Conservation (phyloP, 2,329 filamentous ascomycete genomes). For the Clonostachys solani region DNA sequence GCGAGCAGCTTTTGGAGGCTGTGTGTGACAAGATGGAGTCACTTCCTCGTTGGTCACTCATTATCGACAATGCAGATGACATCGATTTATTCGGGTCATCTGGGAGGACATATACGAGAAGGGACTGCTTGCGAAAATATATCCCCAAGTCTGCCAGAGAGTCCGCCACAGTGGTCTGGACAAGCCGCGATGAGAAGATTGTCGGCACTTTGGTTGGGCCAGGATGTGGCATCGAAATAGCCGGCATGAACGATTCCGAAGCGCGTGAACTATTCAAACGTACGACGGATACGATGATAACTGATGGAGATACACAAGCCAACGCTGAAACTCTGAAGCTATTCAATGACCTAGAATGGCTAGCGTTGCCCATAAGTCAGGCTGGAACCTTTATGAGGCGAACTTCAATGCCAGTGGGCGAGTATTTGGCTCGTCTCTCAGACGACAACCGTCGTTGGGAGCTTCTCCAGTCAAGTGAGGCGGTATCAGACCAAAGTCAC, state of each 20-base stretch:
- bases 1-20: slow-evolving; percentile 7
- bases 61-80: slow-evolving; percentile 28
- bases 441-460: not conserved
- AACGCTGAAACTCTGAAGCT: not conserved
- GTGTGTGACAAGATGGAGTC: slow-evolving; percentile 11
- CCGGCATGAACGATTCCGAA: not conserved
- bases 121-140: not conserved
- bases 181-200: not conserved
- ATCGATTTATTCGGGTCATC: slow-evolving; percentile 5
- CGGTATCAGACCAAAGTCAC: not conserved
- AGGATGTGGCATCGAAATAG: not conserved
- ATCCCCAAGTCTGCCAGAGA: not conserved
- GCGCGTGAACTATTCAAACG: not conserved
- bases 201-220: not conserved
- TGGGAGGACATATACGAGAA: not conserved
- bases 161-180: not conserved
- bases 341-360: not conserved
- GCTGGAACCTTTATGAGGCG: not conserved
- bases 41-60: slow-evolving; percentile 15
- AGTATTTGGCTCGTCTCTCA: not conserved
- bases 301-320: not conserved
- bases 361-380: not conserved
- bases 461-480: not conserved
- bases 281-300: not conserved
- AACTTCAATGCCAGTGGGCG: not conserved